These are phyloP conservation scores for Ascochyta fabae DNA, from an alignment of 2,329 filamentous ascomycete species.

Conservation along the genomic window DNA sequence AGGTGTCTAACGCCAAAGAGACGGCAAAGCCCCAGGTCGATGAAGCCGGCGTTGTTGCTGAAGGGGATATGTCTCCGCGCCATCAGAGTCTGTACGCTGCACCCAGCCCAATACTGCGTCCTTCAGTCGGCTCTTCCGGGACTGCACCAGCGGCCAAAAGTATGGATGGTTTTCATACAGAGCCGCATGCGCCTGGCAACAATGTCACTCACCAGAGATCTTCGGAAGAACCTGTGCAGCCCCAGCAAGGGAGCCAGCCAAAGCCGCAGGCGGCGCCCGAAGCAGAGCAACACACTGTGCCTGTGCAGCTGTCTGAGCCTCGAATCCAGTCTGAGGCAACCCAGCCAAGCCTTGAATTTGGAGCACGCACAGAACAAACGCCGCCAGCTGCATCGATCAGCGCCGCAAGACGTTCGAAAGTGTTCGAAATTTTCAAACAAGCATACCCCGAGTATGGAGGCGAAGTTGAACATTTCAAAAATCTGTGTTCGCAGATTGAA, in stretches of 20 bases:
- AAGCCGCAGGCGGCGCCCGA: not conserved
- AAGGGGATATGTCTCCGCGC: constrained; percentile 24
- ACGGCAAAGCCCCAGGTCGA: not conserved
- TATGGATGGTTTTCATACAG: not conserved
- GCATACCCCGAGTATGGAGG: constrained; percentile 48
- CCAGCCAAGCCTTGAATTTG: not conserved
- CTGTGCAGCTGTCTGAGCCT: not conserved
- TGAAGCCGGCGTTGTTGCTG: not conserved
- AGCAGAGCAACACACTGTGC: not conserved
- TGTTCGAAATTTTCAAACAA: constrained; percentile 38
- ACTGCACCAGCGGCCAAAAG: not conserved
- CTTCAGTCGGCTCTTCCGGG: not conserved
- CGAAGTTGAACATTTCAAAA: constrained; percentile 40
- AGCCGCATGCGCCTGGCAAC: not conserved
- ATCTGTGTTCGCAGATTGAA: constrained; percentile 37
- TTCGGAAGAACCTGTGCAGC: not conserved
- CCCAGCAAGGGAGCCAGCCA: not conserved
- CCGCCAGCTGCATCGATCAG: not conserved
- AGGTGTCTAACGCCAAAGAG: not conserved
- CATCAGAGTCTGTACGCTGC: constrained; percentile 29
- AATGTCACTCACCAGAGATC: not conserved
- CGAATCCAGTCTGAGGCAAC: not conserved
- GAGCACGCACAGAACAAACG: not conserved
- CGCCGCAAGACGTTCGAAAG: not conserved
- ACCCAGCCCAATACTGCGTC: constrained; percentile 11